phyloP scores from a whole-genome alignment of 192 early-diverging fungal species.

The Mortierella claussenii region DNA sequence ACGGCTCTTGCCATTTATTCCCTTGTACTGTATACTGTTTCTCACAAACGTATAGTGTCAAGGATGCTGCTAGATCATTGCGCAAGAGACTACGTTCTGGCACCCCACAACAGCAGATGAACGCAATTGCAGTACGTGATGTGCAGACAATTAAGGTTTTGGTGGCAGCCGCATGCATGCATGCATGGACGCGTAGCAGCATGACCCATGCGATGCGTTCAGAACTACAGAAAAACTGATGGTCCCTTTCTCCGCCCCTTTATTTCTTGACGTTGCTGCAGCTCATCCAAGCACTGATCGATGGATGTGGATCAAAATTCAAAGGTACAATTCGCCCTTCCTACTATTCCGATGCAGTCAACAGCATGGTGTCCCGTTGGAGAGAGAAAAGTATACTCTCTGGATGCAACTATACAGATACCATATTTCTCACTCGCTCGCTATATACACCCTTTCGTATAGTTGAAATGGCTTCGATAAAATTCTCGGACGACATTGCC shows the following conservation, averaged over 20 bases:
- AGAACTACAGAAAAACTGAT: not conserved
- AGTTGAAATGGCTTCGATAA: too few relatives aligned
- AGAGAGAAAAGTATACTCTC: too few relatives aligned
- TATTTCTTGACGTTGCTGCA: not conserved
- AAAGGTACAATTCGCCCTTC: conserved; percentile 1
- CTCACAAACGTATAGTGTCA: conserved; percentile 27
- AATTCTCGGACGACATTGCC: too few relatives aligned
- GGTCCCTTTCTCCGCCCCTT: not conserved
- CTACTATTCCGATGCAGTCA: not conserved
- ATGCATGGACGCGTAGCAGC: too few relatives aligned
- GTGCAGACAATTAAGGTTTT: not conserved
- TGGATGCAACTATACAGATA: too few relatives aligned
- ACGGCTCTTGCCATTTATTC: too few relatives aligned
- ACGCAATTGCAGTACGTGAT: conserved; percentile 30
- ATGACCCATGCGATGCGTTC: not conserved
- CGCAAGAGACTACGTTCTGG: conserved; percentile 33
- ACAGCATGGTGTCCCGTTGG: not conserved
- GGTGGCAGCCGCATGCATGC: too few relatives aligned
- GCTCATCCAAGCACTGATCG: conserved; percentile 9
- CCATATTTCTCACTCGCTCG: too few relatives aligned
- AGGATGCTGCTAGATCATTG: conserved; percentile 30
- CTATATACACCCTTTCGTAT: too few relatives aligned
- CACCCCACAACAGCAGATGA: conserved; percentile 39
- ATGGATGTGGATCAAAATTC: conserved; percentile 8
- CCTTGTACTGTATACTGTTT: too few relatives aligned